Evolutionary conservation across 495 filamentous ascomycete genomes (phyloP).

Genomic region (Talaromyces ruber): DNA sequence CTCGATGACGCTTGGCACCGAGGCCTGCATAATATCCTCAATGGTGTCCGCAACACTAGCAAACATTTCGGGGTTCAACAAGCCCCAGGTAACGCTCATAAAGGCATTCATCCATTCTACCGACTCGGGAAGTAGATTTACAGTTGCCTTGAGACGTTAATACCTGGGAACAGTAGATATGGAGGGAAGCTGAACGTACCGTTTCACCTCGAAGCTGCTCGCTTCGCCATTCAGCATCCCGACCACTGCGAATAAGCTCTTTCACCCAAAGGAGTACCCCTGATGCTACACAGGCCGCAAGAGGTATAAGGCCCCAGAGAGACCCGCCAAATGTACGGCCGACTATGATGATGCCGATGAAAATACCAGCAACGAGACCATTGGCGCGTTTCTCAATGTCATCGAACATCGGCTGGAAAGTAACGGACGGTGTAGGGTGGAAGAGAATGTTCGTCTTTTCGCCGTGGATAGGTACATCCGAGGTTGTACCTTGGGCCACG

Average conservation of each 20-base stretch:
- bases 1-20: constrained; percentile 79
- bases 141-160: constrained; percentile 43
- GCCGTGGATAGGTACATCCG: constrained; percentile 89
- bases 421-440: constrained; percentile 82
- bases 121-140: constrained; percentile 85
- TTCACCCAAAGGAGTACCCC: constrained; percentile 85
- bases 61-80: constrained; percentile 94
- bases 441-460: constrained; percentile 96
- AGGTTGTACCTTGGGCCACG: constrained; percentile 65
- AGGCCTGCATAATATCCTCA: constrained; percentile 95
- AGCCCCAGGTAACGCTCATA: constrained; percentile 71
- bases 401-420: constrained; percentile 78
- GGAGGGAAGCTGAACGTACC: constrained; percentile 33
- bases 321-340: constrained; percentile 73
- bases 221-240: constrained; percentile 79
- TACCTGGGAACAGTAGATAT: constrained; percentile 10
- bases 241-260: constrained; percentile 70
- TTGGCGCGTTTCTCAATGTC: constrained; percentile 63
- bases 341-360: constrained; percentile 62
- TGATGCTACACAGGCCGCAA: constrained; percentile 58
- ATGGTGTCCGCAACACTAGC: constrained; percentile 60
- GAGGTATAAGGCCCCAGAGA: constrained; percentile 64
- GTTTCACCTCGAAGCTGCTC: constrained; percentile 78
- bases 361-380: constrained; percentile 57
- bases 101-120: constrained; percentile 94